Percentiles rank a stretch among this genome's conserved stretches.
These are phyloP conservation scores for Quercus phellos DNA, from an alignment of 331 rosid genomes.

Conservation along the genomic window DNA sequence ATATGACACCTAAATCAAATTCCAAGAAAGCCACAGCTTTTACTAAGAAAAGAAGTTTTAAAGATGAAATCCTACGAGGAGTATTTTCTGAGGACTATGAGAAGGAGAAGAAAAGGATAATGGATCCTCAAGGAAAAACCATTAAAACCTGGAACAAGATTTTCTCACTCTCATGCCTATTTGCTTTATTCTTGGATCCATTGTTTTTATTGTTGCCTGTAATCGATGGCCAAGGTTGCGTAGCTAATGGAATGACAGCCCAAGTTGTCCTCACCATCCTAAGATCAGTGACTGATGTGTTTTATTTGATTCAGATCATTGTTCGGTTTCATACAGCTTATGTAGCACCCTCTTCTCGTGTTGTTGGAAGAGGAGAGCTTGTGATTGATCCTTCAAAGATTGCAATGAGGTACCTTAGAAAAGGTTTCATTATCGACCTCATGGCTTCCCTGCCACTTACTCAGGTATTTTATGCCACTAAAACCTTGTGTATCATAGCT, in stretches of 20 bases:
- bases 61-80: slow-evolving; percentile 59
- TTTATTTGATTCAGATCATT: slow-evolving; percentile 67
- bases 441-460: slow-evolving; percentile 87
- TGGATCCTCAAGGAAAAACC: slow-evolving; percentile 70
- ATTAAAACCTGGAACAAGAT: slow-evolving; percentile 72
- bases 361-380: slow-evolving; percentile 93
- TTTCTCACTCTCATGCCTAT: slow-evolving; percentile 62
- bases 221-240: slow-evolving; percentile 52
- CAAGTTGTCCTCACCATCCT: slow-evolving; percentile 56
- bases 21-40: too few species aligned
- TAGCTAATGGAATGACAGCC: slow-evolving; percentile 34
- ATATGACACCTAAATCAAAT: too few species aligned
- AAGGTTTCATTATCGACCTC: slow-evolving; percentile 64
- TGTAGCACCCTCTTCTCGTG: slow-evolving; percentile 83
- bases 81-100: slow-evolving; percentile 89
- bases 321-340: slow-evolving; percentile 67
- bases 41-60: slow-evolving; percentile 20
- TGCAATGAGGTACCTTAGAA: slow-evolving; percentile 49
- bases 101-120: slow-evolving; percentile 52
- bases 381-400: slow-evolving; percentile 69
- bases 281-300: slow-evolving; percentile 63
- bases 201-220: slow-evolving; percentile 78
- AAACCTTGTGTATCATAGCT: neutral
- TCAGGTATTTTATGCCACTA: slow-evolving; percentile 40
- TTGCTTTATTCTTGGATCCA: slow-evolving; percentile 87